A percentile compares a stretch with the other conserved stretches of the same genome.
Conservation (phyloP, 768 basidiomycete genomes). For the Hygrophorus pudorinus region DNA sequence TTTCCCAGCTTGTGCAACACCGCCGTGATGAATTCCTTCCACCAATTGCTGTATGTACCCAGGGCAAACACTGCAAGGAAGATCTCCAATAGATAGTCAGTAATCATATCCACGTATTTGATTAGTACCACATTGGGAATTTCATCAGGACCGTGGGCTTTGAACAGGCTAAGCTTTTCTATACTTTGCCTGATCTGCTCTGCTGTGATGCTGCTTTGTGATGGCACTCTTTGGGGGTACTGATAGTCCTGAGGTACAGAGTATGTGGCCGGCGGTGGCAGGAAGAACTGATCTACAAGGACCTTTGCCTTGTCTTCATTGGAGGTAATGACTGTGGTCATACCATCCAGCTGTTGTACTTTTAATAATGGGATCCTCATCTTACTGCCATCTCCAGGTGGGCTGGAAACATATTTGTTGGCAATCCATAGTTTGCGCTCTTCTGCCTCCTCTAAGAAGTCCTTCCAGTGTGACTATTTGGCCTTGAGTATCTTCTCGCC, state of each 20-base stretch:
- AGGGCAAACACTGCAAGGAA: constrained; percentile 10
- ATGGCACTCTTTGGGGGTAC: constrained; percentile 6
- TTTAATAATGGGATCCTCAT: constrained; percentile 8
- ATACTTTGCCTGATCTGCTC: constrained; percentile 8
- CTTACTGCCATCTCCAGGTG: constrained; percentile 1
- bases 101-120: constrained; percentile 6
- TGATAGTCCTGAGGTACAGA: constrained; percentile 7
- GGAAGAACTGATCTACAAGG: constrained; percentile 15
- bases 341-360: not conserved
- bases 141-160: constrained; percentile 17
- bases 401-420: constrained; percentile 3
- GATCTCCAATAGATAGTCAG: constrained; percentile 9
- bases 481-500: not conserved
- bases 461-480: constrained; percentile 10
- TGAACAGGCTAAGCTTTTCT: constrained; percentile 9
- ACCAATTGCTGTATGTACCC: constrained; percentile 6
- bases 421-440: constrained; percentile 10
- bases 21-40: constrained; percentile 18
- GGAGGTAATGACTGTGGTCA: not conserved
- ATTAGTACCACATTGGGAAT: constrained; percentile 18
- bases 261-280: constrained; percentile 1
- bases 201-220: constrained; percentile 5
- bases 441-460: constrained; percentile 10
- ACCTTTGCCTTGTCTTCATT: constrained; percentile 8
- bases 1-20: constrained; percentile 25